phyloP scores from a whole-genome alignment of 768 basidiomycete genomes.

The Tricholoma terreum region DNA sequence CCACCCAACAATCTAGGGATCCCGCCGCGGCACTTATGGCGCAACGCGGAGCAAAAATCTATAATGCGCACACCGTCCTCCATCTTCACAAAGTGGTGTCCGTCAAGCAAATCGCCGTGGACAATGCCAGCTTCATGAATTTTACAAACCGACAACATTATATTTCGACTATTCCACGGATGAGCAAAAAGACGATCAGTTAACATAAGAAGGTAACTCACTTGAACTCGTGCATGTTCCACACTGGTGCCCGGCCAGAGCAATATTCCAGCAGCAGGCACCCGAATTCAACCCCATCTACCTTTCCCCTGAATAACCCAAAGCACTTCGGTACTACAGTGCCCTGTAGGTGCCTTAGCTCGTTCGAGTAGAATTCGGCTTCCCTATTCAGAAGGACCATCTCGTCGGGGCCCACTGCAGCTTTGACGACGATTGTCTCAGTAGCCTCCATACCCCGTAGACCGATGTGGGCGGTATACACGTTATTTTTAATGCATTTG shows the following conservation, averaged over 20 bases:
- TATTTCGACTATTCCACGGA: slow-evolving; percentile 24
- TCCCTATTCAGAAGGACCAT: slow-evolving; percentile 30
- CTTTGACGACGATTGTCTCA: slow-evolving; percentile 30
- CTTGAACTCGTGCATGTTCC: slow-evolving; percentile 19
- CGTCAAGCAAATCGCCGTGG: slow-evolving; percentile 31
- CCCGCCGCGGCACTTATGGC: slow-evolving; percentile 26
- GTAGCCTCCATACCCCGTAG: slow-evolving; percentile 13
- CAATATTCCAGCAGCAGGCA: slow-evolving; percentile 41
- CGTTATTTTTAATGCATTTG: slow-evolving; percentile 14
- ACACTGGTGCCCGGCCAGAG: slow-evolving; percentile 10
- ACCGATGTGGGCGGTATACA: slow-evolving; percentile 23
- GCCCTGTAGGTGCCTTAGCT: slow-evolving; percentile 35
- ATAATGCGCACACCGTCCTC: slow-evolving; percentile 31
- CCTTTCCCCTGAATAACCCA: slow-evolving; percentile 32
- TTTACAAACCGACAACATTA: slow-evolving; percentile 29
- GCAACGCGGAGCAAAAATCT: slow-evolving; percentile 31
- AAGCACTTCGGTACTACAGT: slow-evolving; percentile 35
- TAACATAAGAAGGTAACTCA: slow-evolving; percentile 8
- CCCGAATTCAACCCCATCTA: slow-evolving; percentile 22
- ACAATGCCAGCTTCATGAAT: slow-evolving; percentile 35
- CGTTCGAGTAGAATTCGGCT: slow-evolving; percentile 29
- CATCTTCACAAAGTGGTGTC: slow-evolving; percentile 30
- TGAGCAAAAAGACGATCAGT: neutral
- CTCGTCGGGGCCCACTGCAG: slow-evolving; percentile 23
- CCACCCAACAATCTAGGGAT: neutral